Evolutionary conservation across 2,329 filamentous ascomycete species (phyloP), one percentile per base, ranked within the genome.

Genomic region (Zalaria sp.): DNA sequence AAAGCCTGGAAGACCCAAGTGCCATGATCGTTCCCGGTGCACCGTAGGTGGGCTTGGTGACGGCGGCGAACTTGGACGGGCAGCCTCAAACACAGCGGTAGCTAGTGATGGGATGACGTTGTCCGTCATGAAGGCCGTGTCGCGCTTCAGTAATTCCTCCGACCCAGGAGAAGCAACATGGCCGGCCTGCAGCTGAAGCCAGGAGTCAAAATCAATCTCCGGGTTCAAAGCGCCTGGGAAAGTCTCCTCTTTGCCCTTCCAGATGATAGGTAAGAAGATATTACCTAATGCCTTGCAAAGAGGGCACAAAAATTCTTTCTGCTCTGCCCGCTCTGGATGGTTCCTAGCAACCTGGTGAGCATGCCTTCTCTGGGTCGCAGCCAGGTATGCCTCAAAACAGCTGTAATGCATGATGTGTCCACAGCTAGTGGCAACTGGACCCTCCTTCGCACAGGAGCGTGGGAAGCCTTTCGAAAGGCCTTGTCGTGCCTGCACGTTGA

Each of bases 331-430:
- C 58, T 98, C 93, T 0, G 91, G 91, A 52, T 96, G 91, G 52
- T 94, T 85, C 9, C 91, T 76, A 5, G 91, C 88, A 59, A 98
- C 94, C 58, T 98, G 91, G 53, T 91, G 85, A 18, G 75, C 76
- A 57, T 98, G 93, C 34, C 91, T 77, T 46, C 88, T 75, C 41
- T 80, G 72, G 0, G 86, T 93, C 3, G 89, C 86, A 37, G 83
- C 77, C 49, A 85, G 82, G 56, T 96, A 98, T 34, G 83, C 76
- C 54, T 95, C 87, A 57, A 98, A 98, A 63, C 91, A 98, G 51
- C 76, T 79, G 58, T 84, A 96, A 60, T 98, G 91, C 91, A 98
- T 98, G 55, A 98, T 93, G 59, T 98, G 91, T 3, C 91, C 91
- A 60, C 91, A 98, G 6, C 89, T 86, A 31, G 83, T 84, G 7